Evolutionary conservation across 1,284 basidiomycete genomes (phyloP), one percentile per base, ranked within the genome.

Genomic region (Ustilago shanxiensis): DNA sequence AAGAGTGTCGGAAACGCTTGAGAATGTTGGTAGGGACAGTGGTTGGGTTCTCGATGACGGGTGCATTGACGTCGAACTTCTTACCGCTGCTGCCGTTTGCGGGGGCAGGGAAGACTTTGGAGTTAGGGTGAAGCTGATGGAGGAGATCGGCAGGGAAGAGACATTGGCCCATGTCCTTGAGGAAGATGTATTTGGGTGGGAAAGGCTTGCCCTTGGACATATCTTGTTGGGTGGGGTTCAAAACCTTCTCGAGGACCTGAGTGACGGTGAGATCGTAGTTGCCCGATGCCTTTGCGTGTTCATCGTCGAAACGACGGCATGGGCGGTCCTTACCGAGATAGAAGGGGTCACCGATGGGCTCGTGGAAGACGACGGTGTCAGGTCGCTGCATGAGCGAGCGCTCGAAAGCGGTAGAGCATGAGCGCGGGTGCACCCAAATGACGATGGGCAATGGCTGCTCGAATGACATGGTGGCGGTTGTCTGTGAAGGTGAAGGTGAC

Each of bases 111-210:
- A 80, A 84, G 10, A 80, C 73, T 26, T 72, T 74, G 22, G 83
- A 84, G 22, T 73, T 55, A 2, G 78, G 77, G 52, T 84, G 82
- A 28, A 84, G 71, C 50, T 67, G 70, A 29, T 71, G 65, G 16
- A 84, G 64, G n/a, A 69, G 28, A 5, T 68, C 61, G 54, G 69
- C 70, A 13, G 74, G 59, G 71, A 84, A 81, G 49, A 82, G 66
- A 56, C 80, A 84, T 52, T 82, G 83, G 33, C 82, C 83, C 83
- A 84, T 84, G 49, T 84, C 83, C 66, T 83, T 83, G 66, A 83
- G 76, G 60, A 83, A 83, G 41, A 83, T 50, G 58, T 80, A 83
- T 57, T 76, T 76, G 64, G 68, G 74, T 2, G 71, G 67, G 49
- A 62, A 76, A 1, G 58, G 20, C 49, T 80, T 70, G 60, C 55